These are phyloP conservation scores for Elymus sibiricus DNA, from an alignment of 176 grass and related monocot species.

Conservation along the genomic window DNA sequence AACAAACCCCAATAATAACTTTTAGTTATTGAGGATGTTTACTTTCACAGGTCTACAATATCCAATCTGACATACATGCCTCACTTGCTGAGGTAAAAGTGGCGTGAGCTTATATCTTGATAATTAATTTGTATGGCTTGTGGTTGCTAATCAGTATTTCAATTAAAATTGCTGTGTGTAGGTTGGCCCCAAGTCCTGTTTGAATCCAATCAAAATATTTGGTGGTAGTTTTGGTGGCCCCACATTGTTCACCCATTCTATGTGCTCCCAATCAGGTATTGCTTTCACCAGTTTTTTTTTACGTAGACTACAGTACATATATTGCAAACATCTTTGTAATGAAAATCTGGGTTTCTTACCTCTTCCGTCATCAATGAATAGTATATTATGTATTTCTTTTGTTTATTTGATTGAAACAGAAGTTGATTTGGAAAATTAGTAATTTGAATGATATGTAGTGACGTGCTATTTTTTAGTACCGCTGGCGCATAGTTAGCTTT, in stretches of 20 bases:
- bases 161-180: constrained; percentile 15
- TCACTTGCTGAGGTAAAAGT: constrained; percentile 71
- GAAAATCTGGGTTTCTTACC: neutral
- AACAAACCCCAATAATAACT: too few species aligned
- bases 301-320: neutral
- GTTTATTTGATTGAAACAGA: neutral
- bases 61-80: too few species aligned
- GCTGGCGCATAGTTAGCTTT: neutral
- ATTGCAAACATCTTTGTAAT: neutral
- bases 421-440: neutral
- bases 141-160: neutral
- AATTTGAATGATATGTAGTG: neutral
- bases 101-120: neutral
- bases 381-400: neutral
- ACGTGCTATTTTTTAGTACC: neutral
- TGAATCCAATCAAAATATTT: constrained; percentile 99
- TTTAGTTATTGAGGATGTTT: too few species aligned
- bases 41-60: too few species aligned
- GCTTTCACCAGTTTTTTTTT: neutral
- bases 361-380: neutral
- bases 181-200: constrained; percentile 96
- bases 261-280: constrained; percentile 90
- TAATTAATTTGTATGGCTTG: neutral
- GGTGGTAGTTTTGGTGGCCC: constrained; percentile 90
- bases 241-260: constrained; percentile 82